These are phyloP conservation scores for Bocquillonia castaneifolia DNA, from an alignment of 441 rosid species.

Conservation along the genomic window DNA sequence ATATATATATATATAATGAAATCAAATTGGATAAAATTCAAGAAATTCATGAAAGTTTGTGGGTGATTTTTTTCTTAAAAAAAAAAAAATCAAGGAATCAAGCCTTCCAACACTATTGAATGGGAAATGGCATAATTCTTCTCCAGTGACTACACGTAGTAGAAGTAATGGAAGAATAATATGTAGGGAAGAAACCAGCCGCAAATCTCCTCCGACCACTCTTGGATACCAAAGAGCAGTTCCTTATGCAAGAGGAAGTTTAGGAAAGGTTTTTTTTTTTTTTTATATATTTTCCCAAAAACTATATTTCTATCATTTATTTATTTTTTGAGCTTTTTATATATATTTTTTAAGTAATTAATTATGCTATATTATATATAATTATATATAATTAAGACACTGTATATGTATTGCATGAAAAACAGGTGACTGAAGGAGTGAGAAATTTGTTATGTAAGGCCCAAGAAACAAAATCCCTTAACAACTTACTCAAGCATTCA, in stretches of 20 bases:
- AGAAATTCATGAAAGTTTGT: background rate
- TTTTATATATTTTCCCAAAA: background rate
- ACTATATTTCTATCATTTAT: too few relatives aligned
- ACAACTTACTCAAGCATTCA: slow-evolving; percentile 59
- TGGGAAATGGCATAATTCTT: slow-evolving; percentile 40
- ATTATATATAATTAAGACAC: too few relatives aligned
- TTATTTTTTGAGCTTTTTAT: too few relatives aligned
- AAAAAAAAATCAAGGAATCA: slow-evolving; percentile 50
- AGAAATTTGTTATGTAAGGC: slow-evolving; percentile 55
- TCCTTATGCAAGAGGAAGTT: slow-evolving; percentile 58
- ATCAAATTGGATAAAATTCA: background rate
- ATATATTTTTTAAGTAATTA: too few relatives aligned
- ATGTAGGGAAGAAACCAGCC: slow-evolving; percentile 31
- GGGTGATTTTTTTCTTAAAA: background rate
- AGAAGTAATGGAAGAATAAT: slow-evolving; percentile 44
- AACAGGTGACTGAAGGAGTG: slow-evolving; percentile 65
- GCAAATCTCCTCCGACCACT: slow-evolving; percentile 45
- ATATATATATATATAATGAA: background rate
- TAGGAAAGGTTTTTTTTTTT: slow-evolving; percentile 44
- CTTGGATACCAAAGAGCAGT: slow-evolving; percentile 48
- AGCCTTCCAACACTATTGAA: slow-evolving; percentile 58
- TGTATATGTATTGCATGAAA: background rate
- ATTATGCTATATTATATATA: too few relatives aligned
- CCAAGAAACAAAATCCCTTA: slow-evolving; percentile 56
- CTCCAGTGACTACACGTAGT: slow-evolving; percentile 61